Conservation (phyloP, 805 yeast species). For the Candida sakaeoensis region DNA sequence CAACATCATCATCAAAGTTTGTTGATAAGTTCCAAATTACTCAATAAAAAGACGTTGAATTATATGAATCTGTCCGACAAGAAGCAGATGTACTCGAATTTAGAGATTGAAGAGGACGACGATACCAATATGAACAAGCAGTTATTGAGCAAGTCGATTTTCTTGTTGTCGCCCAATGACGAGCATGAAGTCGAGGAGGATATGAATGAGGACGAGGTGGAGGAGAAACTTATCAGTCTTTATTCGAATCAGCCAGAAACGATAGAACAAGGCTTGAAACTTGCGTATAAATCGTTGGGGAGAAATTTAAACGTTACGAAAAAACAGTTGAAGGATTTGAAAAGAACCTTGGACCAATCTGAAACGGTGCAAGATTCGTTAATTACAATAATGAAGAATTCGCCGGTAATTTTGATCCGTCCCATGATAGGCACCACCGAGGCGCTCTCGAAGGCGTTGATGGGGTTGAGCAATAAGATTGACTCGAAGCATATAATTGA, state of each 20-base stretch:
- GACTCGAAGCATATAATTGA: constrained; percentile 61
- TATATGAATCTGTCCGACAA: constrained; percentile 15
- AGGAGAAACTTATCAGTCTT: constrained; percentile 52
- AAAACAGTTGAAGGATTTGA: constrained; percentile 57
- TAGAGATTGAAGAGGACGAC: constrained; percentile 30
- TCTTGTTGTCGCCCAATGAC: constrained; percentile 17
- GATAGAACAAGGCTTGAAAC: constrained; percentile 64
- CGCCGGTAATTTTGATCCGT: constrained; percentile 76
- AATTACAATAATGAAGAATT: constrained; percentile 61
- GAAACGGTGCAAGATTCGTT: constrained; percentile 67
- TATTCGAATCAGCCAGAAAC: constrained; percentile 82
- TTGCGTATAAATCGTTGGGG: constrained; percentile 73
- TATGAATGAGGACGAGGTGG: constrained; percentile 23
- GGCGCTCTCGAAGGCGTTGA: constrained; percentile 74
- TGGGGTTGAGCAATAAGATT: constrained; percentile 79
- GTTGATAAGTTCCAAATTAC: constrained; percentile 7
- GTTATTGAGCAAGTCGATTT: constrained; percentile 20
- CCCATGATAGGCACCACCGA: constrained; percentile 93
- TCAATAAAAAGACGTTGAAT: constrained; percentile 4
- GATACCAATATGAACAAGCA: constrained; percentile 15
- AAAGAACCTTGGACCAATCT: constrained; percentile 59
- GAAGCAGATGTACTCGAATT: constrained; percentile 25
- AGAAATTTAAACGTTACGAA: constrained; percentile 63
- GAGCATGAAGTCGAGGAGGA: constrained; percentile 9
- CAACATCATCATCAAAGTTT: background rate